Conservation (phyloP, 495 filamentous ascomycete species). For the Penicillium antarcticum region DNA sequence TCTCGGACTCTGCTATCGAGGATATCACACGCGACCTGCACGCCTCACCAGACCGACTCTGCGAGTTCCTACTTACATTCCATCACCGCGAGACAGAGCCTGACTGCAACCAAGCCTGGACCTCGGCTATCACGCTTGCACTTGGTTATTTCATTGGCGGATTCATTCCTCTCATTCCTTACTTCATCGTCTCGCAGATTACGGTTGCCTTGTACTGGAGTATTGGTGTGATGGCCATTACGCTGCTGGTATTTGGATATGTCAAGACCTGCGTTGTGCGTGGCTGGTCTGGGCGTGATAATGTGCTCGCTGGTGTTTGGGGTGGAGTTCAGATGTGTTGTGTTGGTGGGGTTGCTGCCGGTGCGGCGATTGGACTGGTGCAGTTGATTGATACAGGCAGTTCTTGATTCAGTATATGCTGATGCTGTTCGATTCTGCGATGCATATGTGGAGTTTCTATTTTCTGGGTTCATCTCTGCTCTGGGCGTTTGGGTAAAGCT, state of each 20-base stretch:
- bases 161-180: conserved; percentile 68
- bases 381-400: conserved; percentile 36
- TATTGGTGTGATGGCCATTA: conserved; percentile 63
- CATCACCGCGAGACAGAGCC: conserved; percentile 51
- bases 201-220: conserved; percentile 61
- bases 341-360: conserved; percentile 63
- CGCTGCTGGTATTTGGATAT: conserved; percentile 69
- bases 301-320: conserved; percentile 40
- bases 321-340: conserved; percentile 62
- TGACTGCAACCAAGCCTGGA: conserved; percentile 52
- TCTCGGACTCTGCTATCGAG: conserved; percentile 39
- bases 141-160: conserved; percentile 72
- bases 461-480: too few relatives aligned
- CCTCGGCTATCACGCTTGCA: conserved; percentile 60
- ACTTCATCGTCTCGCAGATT: conserved; percentile 61
- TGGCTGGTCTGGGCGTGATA: conserved; percentile 35
- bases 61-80: conserved; percentile 57
- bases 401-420: conserved; percentile 1
- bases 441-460: too few relatives aligned
- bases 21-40: conserved; percentile 47
- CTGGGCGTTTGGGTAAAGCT: too few relatives aligned
- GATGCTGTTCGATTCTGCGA: neutral
- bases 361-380: conserved; percentile 62
- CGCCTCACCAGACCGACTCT: conserved; percentile 40
- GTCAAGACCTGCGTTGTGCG: conserved; percentile 58